phyloP scores from a whole-genome alignment of 2,329 filamentous ascomycete genomes.

The Penicillium sp. region DNA sequence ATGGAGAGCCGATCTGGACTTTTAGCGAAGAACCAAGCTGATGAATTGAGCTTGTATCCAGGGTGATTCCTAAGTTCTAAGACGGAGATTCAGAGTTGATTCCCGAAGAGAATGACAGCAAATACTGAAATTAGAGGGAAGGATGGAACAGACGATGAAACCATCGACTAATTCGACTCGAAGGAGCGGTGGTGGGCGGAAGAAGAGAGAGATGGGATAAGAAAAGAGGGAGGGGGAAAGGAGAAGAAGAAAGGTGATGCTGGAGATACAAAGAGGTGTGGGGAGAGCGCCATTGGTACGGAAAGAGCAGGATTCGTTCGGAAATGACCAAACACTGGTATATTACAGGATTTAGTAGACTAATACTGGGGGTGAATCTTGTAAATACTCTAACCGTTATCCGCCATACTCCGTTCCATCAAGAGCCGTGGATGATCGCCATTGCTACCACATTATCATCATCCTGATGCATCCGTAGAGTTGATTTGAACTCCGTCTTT shows the following conservation, averaged over 20 bases:
- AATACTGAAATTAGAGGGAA: slow-evolving; percentile 23
- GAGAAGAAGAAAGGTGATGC: slow-evolving; percentile 27
- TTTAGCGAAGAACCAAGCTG: slow-evolving; percentile 8
- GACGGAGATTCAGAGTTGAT: slow-evolving; percentile 15
- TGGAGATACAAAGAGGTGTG: slow-evolving; percentile 29
- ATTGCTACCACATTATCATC: slow-evolving; percentile 22
- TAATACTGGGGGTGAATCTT: background rate
- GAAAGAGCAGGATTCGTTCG: slow-evolving; percentile 7
- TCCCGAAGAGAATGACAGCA: slow-evolving; percentile 32
- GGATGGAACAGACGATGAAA: slow-evolving; percentile 32
- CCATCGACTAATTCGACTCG: slow-evolving; percentile 34
- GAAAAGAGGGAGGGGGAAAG: slow-evolving; percentile 22
- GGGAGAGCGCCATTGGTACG: slow-evolving; percentile 13
- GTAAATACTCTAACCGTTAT: slow-evolving; percentile 11
- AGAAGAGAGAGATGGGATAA: slow-evolving; percentile 29
- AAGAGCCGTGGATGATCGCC: slow-evolving; percentile 26
- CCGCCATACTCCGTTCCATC: slow-evolving; percentile 1
- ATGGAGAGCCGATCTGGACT: slow-evolving; percentile 9
- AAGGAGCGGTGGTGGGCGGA: slow-evolving; percentile 47
- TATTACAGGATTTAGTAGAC: background rate
- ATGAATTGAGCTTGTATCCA: slow-evolving; percentile 14
- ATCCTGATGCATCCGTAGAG: slow-evolving; percentile 15
- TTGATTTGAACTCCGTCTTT: background rate
- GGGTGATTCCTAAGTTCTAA: slow-evolving; percentile 14
- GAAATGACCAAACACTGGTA: slow-evolving; percentile 9